Evolutionary conservation across 176 grass and related monocot species (phyloP).

Genomic region (Alopecurus myosuroides): DNA sequence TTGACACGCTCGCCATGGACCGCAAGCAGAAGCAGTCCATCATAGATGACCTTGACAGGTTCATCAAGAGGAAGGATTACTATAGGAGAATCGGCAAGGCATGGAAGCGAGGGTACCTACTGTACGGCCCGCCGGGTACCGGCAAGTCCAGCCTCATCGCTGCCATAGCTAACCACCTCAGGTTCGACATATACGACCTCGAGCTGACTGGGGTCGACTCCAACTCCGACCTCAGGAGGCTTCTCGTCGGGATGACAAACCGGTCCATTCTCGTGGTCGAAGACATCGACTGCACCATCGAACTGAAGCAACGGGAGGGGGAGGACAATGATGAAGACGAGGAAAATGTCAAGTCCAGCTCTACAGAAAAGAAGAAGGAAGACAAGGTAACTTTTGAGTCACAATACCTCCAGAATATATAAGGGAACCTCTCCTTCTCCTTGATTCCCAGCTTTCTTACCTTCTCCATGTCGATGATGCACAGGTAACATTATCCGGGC

Average conservation of each 20-base stretch:
- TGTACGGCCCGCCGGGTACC: constrained; percentile 83
- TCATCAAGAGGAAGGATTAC: constrained; percentile 81
- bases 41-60: constrained; percentile 63
- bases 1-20: constrained; percentile 77
- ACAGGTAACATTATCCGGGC: constrained; percentile 69
- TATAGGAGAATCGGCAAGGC: constrained; percentile 81
- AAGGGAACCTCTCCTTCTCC: background rate
- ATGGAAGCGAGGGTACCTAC: constrained; percentile 90
- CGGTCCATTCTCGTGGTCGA: constrained; percentile 82
- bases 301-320: constrained; percentile 53
- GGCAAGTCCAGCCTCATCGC: constrained; percentile 95
- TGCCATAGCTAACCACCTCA: constrained; percentile 83
- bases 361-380: constrained; percentile 32
- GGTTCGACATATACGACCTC: constrained; percentile 81
- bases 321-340: background rate
- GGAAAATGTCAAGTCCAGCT: constrained; percentile 9
- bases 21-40: constrained; percentile 51
- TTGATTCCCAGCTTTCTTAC: background rate
- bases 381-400: constrained; percentile 33
- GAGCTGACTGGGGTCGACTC: constrained; percentile 62
- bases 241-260: constrained; percentile 57
- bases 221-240: constrained; percentile 52
- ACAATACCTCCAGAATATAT: background rate
- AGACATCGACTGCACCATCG: constrained; percentile 68
- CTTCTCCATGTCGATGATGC: background rate